These are phyloP conservation scores for Globisporangium camurandrum DNA, from an alignment of 352 stramenopile species.

Conservation along the genomic window DNA sequence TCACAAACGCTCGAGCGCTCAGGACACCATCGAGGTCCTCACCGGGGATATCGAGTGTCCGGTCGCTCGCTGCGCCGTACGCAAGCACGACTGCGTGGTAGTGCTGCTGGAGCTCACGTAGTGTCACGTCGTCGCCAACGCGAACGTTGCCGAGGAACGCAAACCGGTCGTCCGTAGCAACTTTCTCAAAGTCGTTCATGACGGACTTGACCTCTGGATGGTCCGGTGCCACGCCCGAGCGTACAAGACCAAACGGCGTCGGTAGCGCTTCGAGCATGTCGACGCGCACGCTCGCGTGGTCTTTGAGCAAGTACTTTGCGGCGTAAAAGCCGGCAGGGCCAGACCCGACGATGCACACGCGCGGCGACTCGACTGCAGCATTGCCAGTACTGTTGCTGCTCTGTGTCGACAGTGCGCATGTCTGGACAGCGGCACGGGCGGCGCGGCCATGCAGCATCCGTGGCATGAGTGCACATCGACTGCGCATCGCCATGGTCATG, in stretches of 20 bases:
- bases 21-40: slow-evolving; percentile 75
- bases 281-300: slow-evolving; percentile 44
- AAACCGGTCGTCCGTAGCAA: slow-evolving; percentile 75
- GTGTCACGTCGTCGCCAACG: slow-evolving; percentile 80
- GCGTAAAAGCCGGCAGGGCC: slow-evolving; percentile 91
- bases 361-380: slow-evolving; percentile 7
- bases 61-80: slow-evolving; percentile 92
- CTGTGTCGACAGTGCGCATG: neutral
- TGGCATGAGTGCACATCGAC: neutral
- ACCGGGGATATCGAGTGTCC: slow-evolving; percentile 78
- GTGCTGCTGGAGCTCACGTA: slow-evolving; percentile 80
- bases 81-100: slow-evolving; percentile 96
- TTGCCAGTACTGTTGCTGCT: neutral
- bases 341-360: slow-evolving; percentile 87
- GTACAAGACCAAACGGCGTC: slow-evolving; percentile 95
- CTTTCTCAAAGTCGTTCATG: slow-evolving; percentile 94
- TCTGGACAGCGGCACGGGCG: no score
- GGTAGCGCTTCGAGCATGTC: slow-evolving; percentile 93
- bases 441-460: neutral
- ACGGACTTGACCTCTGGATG: slow-evolving; percentile 99
- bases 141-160: slow-evolving; percentile 88
- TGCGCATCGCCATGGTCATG: no score
- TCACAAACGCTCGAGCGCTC: slow-evolving; percentile 92
- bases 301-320: slow-evolving; percentile 93
- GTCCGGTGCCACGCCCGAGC: slow-evolving; percentile 95